Percentiles rank a stretch among this genome's conserved stretches.
phyloP scores from a whole-genome alignment of 108 stramenopile genomes.

The Discostella pseudostelligera region DNA sequence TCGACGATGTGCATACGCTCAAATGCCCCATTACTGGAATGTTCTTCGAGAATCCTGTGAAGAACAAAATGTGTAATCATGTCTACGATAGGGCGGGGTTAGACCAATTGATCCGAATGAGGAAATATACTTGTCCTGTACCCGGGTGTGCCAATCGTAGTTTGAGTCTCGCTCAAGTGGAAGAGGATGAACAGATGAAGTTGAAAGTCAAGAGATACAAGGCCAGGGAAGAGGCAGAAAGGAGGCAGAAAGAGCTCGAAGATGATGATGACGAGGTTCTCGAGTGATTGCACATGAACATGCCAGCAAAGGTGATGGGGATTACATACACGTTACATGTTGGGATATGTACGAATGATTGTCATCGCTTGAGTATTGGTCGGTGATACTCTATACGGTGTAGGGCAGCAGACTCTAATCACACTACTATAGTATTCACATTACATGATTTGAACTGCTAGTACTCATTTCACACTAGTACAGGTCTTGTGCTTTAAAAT shows the following conservation, averaged over 20 bases:
- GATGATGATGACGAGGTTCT: slow-evolving; percentile 41
- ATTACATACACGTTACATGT: too few relatives aligned
- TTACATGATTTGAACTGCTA: too few relatives aligned
- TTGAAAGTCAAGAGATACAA: slow-evolving; percentile 55
- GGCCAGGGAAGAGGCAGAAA: slow-evolving; percentile 41
- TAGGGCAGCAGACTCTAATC: too few relatives aligned
- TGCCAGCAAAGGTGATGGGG: too few relatives aligned
- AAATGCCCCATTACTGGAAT: slow-evolving; percentile 69
- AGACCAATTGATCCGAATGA: slow-evolving; percentile 34
- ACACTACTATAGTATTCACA: too few relatives aligned
- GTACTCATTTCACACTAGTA: too few relatives aligned
- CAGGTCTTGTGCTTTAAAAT: too few relatives aligned
- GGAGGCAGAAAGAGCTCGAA: slow-evolving; percentile 34
- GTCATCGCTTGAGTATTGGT: too few relatives aligned
- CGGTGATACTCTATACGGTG: too few relatives aligned
- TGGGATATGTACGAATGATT: too few relatives aligned
- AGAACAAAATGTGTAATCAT: slow-evolving; percentile 64
- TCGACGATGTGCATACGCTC: slow-evolving; percentile 24
- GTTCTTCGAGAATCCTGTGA: slow-evolving; percentile 65
- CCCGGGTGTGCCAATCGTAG: slow-evolving; percentile 58
- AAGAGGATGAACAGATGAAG: slow-evolving; percentile 56
- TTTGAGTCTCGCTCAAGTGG: slow-evolving; percentile 45
- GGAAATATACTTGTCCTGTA: slow-evolving; percentile 55
- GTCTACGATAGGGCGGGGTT: slow-evolving; percentile 56
- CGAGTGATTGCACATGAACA: slow-evolving; percentile 29